Base-by-base conservation (phyloP, 1,139 yeast species). In the Hanseniaspora uvarum region DNA sequence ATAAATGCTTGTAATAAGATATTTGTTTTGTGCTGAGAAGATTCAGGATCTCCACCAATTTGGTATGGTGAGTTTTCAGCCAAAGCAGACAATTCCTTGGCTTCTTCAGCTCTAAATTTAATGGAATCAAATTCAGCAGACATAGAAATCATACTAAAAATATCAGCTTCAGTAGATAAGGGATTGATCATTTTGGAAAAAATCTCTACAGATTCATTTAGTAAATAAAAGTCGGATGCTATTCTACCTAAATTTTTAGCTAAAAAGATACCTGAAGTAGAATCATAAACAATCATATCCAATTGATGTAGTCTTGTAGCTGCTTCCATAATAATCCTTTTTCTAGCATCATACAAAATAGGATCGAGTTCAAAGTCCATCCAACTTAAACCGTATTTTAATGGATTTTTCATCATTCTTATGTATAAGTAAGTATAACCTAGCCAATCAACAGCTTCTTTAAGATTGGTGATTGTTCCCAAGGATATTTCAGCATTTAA, bases 401-500 rank as follows among this genome's bases (percentile, higher is more conserved):
- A 82, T 1, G 98, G 98, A 60, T 88, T 92, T 63, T 87, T 86
- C 57, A 85, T 79, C 98, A 92, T 94, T 58, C 99, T 74, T 1
- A 92, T 96, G 71, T 80, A 83, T 78, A 94, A 75, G 63, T 92
- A 94, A 0, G 98, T 94, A 62, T 94, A 94, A 1, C 98, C 97
- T 16, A 94, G 73, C 98, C 98, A 94, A 60, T 84, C 87, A 1
- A 94, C 83, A 55, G 92, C 99, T 69, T 94, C 98, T 45, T 86
- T 95, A 7, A 92, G 80, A 63, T 85, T 89, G 0, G 97, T 87
- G 2, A 94, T 98, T 0, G 95, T 88, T 0, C 99, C 99, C 30
- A 92, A 70, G 0, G 97, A 83, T 24, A 94, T 88, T 65, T 94
- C 99, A 0, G 99, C 98, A 67, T 94, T 94, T 63, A 94, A 73